Conservation (phyloP, 345 rosid genomes). For the Salix brachista region DNA sequence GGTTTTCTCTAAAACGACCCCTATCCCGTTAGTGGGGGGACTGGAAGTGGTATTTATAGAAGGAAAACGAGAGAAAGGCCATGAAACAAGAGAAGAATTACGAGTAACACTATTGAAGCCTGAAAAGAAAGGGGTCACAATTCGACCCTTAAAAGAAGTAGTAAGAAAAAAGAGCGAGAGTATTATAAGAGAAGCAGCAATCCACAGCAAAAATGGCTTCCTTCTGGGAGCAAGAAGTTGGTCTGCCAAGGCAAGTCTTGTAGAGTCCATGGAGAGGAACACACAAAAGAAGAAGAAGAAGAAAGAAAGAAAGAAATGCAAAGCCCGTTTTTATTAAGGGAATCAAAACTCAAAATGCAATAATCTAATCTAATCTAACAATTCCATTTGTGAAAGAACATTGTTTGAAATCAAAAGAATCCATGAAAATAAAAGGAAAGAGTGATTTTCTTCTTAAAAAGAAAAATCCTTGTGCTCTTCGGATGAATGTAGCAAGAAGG, state of each 20-base stretch:
- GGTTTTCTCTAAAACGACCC: conserved; percentile 3
- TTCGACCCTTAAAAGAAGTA: conserved; percentile 38
- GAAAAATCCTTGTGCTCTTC: no score
- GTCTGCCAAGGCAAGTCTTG: conserved; percentile 37
- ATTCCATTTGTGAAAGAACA: no score
- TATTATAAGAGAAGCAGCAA: conserved; percentile 41
- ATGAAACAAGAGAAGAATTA: conserved; percentile 28
- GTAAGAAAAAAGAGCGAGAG: conserved; percentile 42
- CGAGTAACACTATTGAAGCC: conserved; percentile 28
- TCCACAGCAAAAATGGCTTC: conserved; percentile 43
- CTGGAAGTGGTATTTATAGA: background rate
- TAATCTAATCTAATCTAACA: no score
- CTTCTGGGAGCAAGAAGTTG: conserved; percentile 38
- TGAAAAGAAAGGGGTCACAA: conserved; percentile 39
- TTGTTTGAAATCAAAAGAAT: no score
- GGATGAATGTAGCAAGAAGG: no score
- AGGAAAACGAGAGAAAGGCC: conserved; percentile 22
- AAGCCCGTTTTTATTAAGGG: background rate
- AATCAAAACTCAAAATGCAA: background rate
- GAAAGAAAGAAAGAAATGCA: background rate
- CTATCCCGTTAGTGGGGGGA: conserved; percentile 18
- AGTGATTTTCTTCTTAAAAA: no score
- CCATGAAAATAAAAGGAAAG: no score
- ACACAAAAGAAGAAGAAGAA: background rate
- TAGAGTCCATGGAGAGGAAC: conserved; percentile 39